Base-by-base conservation (phyloP, 1,139 yeast species). In the Zygoascus meyerae region DNA sequence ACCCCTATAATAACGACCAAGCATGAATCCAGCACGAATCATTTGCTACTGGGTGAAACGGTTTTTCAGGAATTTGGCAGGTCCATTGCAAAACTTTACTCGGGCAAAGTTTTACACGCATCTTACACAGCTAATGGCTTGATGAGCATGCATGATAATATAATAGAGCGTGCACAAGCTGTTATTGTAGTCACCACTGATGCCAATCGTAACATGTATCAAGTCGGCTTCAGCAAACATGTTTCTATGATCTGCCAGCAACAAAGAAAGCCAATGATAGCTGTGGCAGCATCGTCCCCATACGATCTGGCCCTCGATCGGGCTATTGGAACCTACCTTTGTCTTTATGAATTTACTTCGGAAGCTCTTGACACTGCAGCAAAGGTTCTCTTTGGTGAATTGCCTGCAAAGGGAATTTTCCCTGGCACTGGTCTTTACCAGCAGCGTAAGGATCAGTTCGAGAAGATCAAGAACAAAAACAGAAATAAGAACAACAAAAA, bases 51-150 rank as follows among this genome's bases (percentile, higher is more conserved):
- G 2, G 83, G 83, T 1, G 84, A 79, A 58, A 79, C 76, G 42
- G 81, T 78, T 2, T 79, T 79, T 55, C 77, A 74, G 54, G 61
- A 59, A 34, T 59, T 63, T 50, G 67, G 67, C 36, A 52, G 56
- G 26, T 53, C 57, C 8, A 47, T 63, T 31, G 58, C 65, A 6
- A 55, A 53, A 34, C 50, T 51, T 14, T 61, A 58, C 47, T 52
- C 64, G 21, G 79, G 74, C 52, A 76, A 75, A 53, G 79, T 79
- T 0, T 60, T 76, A 17, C 85, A 79, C 56, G 77, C 84, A 0
- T 74, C 81, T 1, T 81, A 81, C 55, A 79, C 85, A 0, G 83
- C 84, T 15, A 79, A 80, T 55, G 86, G 86, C 0, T 67, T 81
- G 34, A 77, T 82, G 11, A 68, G 73, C 10, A 63, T 78, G 43